A percentile compares a stretch with the other conserved stretches of the same genome.
These are phyloP conservation scores for Lumnitzera littorea DNA, from an alignment of 345 rosid genomes.

Conservation along the genomic window DNA sequence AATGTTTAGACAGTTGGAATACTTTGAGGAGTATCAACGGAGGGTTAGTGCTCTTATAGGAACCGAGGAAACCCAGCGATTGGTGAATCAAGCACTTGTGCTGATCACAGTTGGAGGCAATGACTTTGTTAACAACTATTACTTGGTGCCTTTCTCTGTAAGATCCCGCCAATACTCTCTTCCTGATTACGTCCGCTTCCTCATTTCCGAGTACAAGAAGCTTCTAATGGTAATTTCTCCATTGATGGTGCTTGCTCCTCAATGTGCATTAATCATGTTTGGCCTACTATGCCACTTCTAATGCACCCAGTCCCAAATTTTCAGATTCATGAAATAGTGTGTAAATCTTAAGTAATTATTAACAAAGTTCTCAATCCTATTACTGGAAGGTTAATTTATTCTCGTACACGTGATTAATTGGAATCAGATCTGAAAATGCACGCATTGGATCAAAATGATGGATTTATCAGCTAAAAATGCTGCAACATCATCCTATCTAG, in stretches of 20 bases:
- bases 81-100: slow-evolving; percentile 61
- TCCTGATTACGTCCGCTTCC: slow-evolving; percentile 52
- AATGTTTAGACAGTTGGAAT: slow-evolving; percentile 46
- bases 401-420: no score
- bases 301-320: background rate
- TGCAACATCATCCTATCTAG: no score
- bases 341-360: background rate
- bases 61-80: slow-evolving; percentile 33
- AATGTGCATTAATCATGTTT: background rate
- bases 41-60: slow-evolving; percentile 55
- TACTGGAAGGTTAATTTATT: no score
- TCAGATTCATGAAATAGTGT: background rate
- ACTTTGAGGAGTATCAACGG: slow-evolving; percentile 65
- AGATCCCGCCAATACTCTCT: slow-evolving; percentile 71
- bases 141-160: slow-evolving; percentile 72
- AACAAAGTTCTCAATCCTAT: no score
- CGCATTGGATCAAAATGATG: no score
- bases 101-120: slow-evolving; percentile 86
- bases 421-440: no score
- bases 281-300: no score
- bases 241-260: background rate
- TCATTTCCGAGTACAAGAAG: slow-evolving; percentile 77
- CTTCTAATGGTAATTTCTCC: slow-evolving; percentile 34
- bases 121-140: slow-evolving; percentile 92
- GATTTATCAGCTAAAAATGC: no score